Base-by-base conservation (phyloP, 176 grass and related monocot species). In the Ananas comosus region DNA sequence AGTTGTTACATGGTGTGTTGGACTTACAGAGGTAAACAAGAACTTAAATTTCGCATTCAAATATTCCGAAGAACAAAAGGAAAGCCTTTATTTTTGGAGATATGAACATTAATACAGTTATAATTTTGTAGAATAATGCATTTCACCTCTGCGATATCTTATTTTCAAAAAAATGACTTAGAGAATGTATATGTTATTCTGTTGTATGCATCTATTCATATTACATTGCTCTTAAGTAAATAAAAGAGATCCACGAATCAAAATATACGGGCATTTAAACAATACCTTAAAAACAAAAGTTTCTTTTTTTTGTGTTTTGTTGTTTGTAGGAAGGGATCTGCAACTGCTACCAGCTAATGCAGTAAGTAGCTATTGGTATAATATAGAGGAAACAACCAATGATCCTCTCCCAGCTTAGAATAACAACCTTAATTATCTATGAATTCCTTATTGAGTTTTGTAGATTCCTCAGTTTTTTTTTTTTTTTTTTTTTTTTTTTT, bases 1-100 rank as follows among this genome's bases (percentile, higher is more conserved):
- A 48, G 90, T 82, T 50, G 85, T 79, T 63, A 51, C 48, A 72
- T 99, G 95, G 95, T 91, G 95, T 78, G 82, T 72, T 82, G 90
- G 0, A 64, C 90, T 99, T 18, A 84, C 82, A 61, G 82, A 91
- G 82, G 95, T 99, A 80, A 67, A 13, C 10, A 18, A 71, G 2
- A 27, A 50, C 12, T n/a, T 12, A 48, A 79, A 22, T 11, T 25
- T 63, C 3, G 28, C 18, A 78, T 48, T 51, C 51, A 50, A 42
- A 28, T 47, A 56, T 33, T 79, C 42, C 16, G 51, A 9, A 3
- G 23, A 49, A 23, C 13, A 33, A 75, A 33, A 33, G 2, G 25
- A 27, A 4, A 7, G 33, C 0, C 33, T 42, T 42, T 7, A 42
- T 42, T 42, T 42, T 42, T 42, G 33, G 33, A 42, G 4, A 7